Evolutionary conservation across 139 green algal species (phyloP).

Genomic region (Tetraselmis striata): DNA sequence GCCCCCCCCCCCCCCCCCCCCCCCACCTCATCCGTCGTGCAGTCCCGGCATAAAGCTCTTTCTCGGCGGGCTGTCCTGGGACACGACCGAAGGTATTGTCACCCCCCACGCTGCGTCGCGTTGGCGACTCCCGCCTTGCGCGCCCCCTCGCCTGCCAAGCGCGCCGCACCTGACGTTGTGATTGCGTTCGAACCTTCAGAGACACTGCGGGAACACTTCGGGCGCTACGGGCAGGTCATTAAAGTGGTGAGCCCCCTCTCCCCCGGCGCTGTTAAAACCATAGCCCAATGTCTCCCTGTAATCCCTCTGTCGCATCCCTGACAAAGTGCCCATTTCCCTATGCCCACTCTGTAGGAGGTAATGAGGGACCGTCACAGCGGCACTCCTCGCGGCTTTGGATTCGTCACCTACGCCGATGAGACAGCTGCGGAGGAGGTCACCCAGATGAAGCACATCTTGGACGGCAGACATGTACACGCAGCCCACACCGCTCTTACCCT

Average conservation of each 20-base stretch:
- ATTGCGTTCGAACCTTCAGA: too few species aligned
- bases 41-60: constrained; percentile 47
- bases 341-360: constrained; percentile 50
- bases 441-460: constrained; percentile 51
- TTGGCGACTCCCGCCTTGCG: neutral
- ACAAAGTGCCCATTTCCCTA: neutral
- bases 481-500: neutral
- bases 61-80: constrained; percentile 60
- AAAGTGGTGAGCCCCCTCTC: constrained; percentile 67
- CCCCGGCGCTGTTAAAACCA: too few species aligned
- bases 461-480: constrained; percentile 28
- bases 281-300: too few species aligned
- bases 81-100: constrained; percentile 54
- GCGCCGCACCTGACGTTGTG: too few species aligned
- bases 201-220: constrained; percentile 58
- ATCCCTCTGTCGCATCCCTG: too few species aligned
- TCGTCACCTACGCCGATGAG: constrained; percentile 64
- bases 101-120: neutral
- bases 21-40: too few species aligned
- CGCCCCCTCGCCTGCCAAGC: too few species aligned
- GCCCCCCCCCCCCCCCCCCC: too few species aligned
- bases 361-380: constrained; percentile 66
- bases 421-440: constrained; percentile 48
- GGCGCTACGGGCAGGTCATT: constrained; percentile 52
- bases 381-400: constrained; percentile 71